Conservation (phyloP, 2,329 filamentous ascomycete genomes). For the Alternaria gaisen region DNA sequence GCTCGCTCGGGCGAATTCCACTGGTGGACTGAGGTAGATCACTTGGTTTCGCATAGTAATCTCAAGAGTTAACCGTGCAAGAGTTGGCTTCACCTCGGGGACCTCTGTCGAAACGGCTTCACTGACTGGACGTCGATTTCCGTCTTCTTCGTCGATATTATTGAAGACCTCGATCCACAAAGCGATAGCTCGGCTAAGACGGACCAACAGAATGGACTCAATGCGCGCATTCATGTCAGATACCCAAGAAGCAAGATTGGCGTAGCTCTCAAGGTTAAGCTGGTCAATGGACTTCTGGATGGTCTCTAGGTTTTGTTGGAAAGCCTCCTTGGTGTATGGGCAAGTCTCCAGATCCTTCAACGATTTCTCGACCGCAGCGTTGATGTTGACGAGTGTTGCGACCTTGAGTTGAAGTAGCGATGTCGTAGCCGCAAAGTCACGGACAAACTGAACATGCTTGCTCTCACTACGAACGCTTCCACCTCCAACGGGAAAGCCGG, state of each 20-base stretch:
- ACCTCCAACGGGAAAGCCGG: constrained; percentile 65
- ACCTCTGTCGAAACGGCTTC: constrained; percentile 57
- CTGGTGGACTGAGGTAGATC: constrained; percentile 92
- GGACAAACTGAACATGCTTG: constrained; percentile 95
- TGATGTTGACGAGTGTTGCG: constrained; percentile 77
- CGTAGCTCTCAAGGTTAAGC: constrained; percentile 93
- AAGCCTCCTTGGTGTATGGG: constrained; percentile 79
- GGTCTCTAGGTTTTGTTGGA: constrained; percentile 80
- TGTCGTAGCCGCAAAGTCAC: constrained; percentile 87
- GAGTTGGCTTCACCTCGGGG: constrained; percentile 61
- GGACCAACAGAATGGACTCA: constrained; percentile 78
- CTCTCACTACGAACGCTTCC: constrained; percentile 73
- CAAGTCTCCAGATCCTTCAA: constrained; percentile 85
- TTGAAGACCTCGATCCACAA: constrained; percentile 90
- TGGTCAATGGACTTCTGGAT: constrained; percentile 96
- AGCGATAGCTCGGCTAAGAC: constrained; percentile 83
- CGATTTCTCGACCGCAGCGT: constrained; percentile 82
- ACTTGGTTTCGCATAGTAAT: constrained; percentile 98
- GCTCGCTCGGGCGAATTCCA: constrained; percentile 89
- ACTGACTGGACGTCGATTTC: constrained; percentile 38
- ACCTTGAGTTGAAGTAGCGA: constrained; percentile 91
- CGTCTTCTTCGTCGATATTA: constrained; percentile 46
- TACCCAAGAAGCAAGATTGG: constrained; percentile 93
- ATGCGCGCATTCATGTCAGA: constrained; percentile 85
- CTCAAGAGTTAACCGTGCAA: constrained; percentile 83